A percentile compares a stretch with the other conserved stretches of the same genome.
Evolutionary conservation across 352 stramenopile species (phyloP).

Genomic region (Pythium utonaiense): DNA sequence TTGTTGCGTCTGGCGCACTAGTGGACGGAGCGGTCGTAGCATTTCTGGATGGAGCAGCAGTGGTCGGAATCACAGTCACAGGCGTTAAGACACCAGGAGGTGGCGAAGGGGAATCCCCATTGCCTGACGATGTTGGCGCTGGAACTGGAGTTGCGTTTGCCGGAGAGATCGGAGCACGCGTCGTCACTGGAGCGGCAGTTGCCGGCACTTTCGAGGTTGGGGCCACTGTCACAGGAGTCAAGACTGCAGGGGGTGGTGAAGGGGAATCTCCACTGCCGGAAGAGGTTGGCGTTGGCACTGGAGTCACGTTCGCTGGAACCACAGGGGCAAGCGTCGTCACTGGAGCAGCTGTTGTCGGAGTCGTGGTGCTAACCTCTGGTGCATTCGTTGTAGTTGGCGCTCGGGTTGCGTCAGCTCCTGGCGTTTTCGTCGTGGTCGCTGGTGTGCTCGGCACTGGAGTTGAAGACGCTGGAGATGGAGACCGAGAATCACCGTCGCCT

Average conservation of each 20-base stretch:
- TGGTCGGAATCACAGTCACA: neutral
- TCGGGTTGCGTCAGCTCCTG: no score
- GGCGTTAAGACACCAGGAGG: constrained; percentile 1
- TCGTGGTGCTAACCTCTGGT: neutral
- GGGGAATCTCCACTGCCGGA: no score
- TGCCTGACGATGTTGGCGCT: neutral
- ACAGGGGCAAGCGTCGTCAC: neutral
- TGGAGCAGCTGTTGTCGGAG: neutral
- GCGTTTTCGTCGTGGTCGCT: neutral
- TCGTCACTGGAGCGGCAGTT: no score
- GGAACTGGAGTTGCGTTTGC: neutral
- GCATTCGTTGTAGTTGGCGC: no score
- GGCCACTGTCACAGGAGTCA: no score
- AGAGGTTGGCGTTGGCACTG: no score
- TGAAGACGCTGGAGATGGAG: neutral
- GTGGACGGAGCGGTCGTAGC: neutral
- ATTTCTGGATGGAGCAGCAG: neutral
- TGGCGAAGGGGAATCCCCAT: constrained; percentile 11
- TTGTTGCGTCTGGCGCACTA: neutral
- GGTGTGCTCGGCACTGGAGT: neutral
- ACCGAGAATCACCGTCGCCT: neutral
- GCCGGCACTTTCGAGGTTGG: no score
- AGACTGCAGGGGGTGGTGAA: no score
- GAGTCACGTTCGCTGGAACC: no score
- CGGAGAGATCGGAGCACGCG: neutral